A percentile compares a stretch with the other conserved stretches of the same genome.
Conservation (phyloP, 768 basidiomycete species). For the Pulveroboletus sp. region DNA sequence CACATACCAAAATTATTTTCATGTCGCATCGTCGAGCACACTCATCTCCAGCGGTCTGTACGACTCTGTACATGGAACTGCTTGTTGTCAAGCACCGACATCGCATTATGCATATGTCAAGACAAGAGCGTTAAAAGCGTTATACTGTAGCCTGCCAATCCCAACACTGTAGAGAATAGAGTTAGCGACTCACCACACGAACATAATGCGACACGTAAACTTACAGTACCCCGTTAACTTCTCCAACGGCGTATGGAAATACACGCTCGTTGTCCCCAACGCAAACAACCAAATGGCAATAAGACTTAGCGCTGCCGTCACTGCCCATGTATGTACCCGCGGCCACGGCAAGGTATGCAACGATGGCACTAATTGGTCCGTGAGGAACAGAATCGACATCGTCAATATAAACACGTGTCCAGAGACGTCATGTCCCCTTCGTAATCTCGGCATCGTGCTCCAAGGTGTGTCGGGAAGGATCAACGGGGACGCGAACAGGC, state of each 20-base stretch:
- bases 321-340: constrained; percentile 42
- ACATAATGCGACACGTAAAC: constrained; percentile 28
- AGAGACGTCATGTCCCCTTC: constrained; percentile 86
- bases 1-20: background rate
- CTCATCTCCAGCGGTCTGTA: background rate
- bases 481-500: constrained; percentile 48
- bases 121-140: constrained; percentile 29
- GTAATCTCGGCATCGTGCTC: constrained; percentile 54
- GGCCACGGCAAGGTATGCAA: constrained; percentile 41
- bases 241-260: constrained; percentile 87
- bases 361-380: constrained; percentile 64
- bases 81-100: background rate
- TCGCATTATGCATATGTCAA: constrained; percentile 2
- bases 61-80: background rate
- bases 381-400: constrained; percentile 71
- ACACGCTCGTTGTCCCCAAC: constrained; percentile 74
- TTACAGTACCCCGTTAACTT: constrained; percentile 81
- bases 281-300: constrained; percentile 70
- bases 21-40: background rate
- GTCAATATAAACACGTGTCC: constrained; percentile 91
- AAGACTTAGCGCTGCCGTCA: constrained; percentile 42
- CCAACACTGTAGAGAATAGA: constrained; percentile 30
- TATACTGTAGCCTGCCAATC: constrained; percentile 32
- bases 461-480: constrained; percentile 38
- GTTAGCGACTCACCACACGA: background rate